Evolutionary conservation across 176 grass and related monocot genomes (phyloP), one percentile per base, ranked within the genome.

Genomic region (Oryza longistaminata): DNA sequence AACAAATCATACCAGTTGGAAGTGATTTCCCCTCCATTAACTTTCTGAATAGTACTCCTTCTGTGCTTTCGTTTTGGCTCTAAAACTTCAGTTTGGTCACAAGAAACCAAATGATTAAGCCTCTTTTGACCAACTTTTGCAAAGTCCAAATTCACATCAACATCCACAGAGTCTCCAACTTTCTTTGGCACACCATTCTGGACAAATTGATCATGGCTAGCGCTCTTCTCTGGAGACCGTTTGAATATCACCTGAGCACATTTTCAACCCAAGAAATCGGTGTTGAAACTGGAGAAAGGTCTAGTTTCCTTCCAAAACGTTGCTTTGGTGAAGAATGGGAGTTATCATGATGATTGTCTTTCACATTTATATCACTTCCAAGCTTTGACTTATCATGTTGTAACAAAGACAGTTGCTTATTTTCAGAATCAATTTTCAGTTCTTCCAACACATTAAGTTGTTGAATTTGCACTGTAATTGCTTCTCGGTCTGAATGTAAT

Each of bases 181-280:
- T 84, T 88, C 71, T 24, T 19, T 71, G 31, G 79, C 34, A 29
- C 81, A 76, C 78, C 64, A 4, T 48, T 81, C 15, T 88, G 66
- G 72, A 72, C 37, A 71, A 82, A 53, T 26, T 34, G 66, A 83
- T 84, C 71, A 88, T 40, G 74, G 83, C 85, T 74, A 85, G 69
- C 50, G 19, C 81, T 80, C 84, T 91, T 96, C 69, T 88, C 93
- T 75, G 87, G 83, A 73, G 96, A 94, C 21, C 73, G 77, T 55
- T 92, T 94, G 67, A 96, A 99, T 82, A 99, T 84, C 68, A 83
- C 96, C 69, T 88, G 76, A 34, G 87, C 84, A 61, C 88, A 99
- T 92, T 85, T 94, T 49, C 86, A 72, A 99, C 88, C 93, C 93
- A 99, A 1, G 91, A 91, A 75, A 96, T 66, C 66, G 93, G 90